phyloP scores from a whole-genome alignment of 2,329 filamentous ascomycete species.

The Plectosphaerella sp. region DNA sequence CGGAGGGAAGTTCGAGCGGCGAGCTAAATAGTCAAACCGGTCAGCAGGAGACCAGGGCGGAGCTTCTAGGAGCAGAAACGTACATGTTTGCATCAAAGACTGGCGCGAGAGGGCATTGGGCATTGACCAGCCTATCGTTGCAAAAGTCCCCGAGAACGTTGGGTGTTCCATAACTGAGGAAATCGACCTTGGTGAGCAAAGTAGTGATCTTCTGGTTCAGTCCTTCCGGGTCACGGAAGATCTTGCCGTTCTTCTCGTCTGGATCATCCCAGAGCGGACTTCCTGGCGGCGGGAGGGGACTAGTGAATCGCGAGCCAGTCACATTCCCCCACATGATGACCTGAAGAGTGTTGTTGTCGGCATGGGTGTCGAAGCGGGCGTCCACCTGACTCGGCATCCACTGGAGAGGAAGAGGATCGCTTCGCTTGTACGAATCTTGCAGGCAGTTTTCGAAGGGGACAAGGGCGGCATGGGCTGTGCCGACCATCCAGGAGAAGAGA shows the following conservation, averaged over 20 bases:
- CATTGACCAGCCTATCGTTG: conserved; percentile 50
- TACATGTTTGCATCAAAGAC: conserved; percentile 53
- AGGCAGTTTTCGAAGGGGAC: conserved; percentile 86
- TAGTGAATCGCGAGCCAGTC: conserved; percentile 60
- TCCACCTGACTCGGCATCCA: conserved; percentile 73
- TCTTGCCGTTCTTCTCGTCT: conserved; percentile 68
- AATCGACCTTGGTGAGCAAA: conserved; percentile 64
- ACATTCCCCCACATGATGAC: conserved; percentile 91
- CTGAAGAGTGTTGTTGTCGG: conserved; percentile 60
- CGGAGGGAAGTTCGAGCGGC: conserved; percentile 57
- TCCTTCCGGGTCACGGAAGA: conserved; percentile 52
- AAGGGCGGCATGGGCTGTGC: conserved; percentile 56
- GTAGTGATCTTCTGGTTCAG: conserved; percentile 63
- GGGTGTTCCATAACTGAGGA: conserved; percentile 74
- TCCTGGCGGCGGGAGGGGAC: conserved; percentile 54
- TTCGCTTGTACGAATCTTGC: conserved; percentile 51
- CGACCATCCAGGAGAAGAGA: conserved; percentile 31
- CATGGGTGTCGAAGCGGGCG: conserved; percentile 64
- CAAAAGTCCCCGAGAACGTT: conserved; percentile 61
- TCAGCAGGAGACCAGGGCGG: not conserved
- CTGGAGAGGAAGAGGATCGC: conserved; percentile 61
- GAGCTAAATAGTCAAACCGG: not conserved
- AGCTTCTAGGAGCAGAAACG: conserved; percentile 12
- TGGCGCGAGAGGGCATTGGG: conserved; percentile 70
- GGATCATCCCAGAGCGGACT: conserved; percentile 59